A percentile compares a stretch with the other conserved stretches of the same genome.
These are phyloP conservation scores for Sarcocystis neurona DNA, from an alignment of 169 alveolate genomes.

Conservation along the genomic window DNA sequence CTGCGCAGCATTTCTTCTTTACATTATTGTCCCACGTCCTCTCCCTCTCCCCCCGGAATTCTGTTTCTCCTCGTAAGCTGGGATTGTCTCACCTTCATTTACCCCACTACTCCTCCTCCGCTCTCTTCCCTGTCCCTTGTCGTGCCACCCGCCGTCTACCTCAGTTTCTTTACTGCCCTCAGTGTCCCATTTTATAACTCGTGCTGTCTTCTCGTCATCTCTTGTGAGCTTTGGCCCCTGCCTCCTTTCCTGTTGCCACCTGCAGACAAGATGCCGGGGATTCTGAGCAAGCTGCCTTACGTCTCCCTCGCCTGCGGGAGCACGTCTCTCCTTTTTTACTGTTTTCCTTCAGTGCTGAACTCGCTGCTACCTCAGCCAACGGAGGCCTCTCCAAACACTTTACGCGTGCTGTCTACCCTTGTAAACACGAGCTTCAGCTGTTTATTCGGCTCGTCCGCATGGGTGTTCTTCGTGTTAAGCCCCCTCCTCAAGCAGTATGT, in stretches of 20 bases:
- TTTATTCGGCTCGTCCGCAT: slow-evolving; percentile 51
- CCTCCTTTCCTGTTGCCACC: neutral
- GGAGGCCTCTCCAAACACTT: slow-evolving; percentile 36
- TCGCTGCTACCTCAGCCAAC: slow-evolving; percentile 29
- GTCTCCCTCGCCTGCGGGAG: slow-evolving; percentile 59
- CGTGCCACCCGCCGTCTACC: too few species aligned
- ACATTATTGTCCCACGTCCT: too few species aligned
- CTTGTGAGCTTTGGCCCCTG: neutral
- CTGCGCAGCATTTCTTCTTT: too few species aligned
- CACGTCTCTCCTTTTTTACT: slow-evolving; percentile 44
- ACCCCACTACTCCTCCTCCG: too few species aligned
- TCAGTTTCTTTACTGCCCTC: too few species aligned
- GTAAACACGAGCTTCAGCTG: slow-evolving; percentile 59
- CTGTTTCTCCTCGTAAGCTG: too few species aligned
- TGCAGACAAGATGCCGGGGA: slow-evolving; percentile 36
- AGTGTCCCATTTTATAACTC: too few species aligned
- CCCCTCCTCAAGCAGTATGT: slow-evolving; percentile 49
- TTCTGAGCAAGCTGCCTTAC: slow-evolving; percentile 56
- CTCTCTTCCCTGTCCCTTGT: too few species aligned
- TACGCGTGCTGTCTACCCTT: slow-evolving; percentile 40
- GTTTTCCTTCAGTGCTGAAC: slow-evolving; percentile 40
- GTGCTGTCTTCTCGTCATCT: too few species aligned
- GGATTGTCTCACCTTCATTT: too few species aligned
- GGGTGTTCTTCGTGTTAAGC: slow-evolving; percentile 50
- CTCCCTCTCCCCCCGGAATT: too few species aligned